phyloP scores from a whole-genome alignment of 192 early-diverging fungal genomes.

The Linnemannia hyalina region DNA sequence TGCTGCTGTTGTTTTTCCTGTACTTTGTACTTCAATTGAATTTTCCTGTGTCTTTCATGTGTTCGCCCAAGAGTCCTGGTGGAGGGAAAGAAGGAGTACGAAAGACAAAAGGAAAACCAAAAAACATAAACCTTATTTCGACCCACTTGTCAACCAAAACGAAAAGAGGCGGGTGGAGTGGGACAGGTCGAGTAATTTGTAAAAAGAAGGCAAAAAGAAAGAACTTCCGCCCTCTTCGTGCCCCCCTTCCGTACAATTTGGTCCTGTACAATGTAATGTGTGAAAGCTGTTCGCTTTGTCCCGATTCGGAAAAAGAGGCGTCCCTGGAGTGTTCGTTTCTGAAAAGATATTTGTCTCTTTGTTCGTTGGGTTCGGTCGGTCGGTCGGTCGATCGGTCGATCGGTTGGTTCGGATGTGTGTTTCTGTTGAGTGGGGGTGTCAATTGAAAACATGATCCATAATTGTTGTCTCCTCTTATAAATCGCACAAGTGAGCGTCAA shows the following conservation, averaged over 20 bases:
- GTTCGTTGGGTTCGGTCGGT: neutral
- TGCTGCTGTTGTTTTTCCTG: neutral
- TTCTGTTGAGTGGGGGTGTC: neutral
- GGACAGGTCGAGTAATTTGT: neutral
- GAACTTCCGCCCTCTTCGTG: neutral
- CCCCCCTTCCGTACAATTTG: neutral
- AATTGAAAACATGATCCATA: neutral
- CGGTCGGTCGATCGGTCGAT: neutral
- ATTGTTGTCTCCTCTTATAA: neutral
- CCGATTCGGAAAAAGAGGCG: neutral
- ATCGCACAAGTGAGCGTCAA: neutral
- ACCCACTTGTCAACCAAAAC: neutral
- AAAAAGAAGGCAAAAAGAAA: neutral
- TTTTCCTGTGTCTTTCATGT: neutral
- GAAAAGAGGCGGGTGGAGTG: neutral
- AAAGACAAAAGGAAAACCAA: neutral
- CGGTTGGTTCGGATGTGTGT: neutral
- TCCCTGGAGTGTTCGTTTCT: neutral
- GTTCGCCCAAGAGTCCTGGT: neutral
- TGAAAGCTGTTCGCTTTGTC: neutral
- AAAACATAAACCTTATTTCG: slow-evolving; percentile 5
- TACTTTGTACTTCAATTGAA: neutral
- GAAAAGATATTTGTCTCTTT: neutral
- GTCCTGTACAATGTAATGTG: neutral
- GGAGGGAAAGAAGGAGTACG: too few species aligned